Evolutionary conservation across 169 alveolate genomes (phyloP), one percentile per base, ranked within the genome.

Genomic region (Eimeria sp.): DNA sequence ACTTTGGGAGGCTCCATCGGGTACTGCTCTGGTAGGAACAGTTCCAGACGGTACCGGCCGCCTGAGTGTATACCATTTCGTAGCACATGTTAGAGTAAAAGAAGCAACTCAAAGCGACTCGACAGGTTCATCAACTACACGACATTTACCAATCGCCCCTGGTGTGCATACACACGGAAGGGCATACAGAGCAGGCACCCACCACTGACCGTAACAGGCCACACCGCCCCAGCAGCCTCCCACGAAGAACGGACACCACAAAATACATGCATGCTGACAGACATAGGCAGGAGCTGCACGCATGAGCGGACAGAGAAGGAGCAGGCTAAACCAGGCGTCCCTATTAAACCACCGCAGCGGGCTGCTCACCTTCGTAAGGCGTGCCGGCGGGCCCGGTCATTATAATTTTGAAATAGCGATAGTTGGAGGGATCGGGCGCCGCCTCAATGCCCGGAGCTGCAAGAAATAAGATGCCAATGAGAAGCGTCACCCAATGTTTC

Each of bases 1-100:
- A 97, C 98, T 96, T 99, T 99, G 14, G 99, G 99, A 13, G 99
- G 99, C 94, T 98, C 99, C 99, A 99, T 99, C n/a, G 99, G 99
- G 95, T 99, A 99, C 93, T 99, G 99, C 85, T 99, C 99, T 27
- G 99, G 99, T 89, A 99, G 98, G 95, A 99, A 99, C 95, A 99
- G 98, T 96, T 99, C 99, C 85, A 99, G 98, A 85, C 98, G 98
- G 98, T 99, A 99, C 64, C 97, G 97, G 18, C 99, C 99, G 56
- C 98, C 98, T 97, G 93, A 56, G 49, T 18, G 62, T 40, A 43
- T 20, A 60, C 78, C 54, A 85, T 8, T 14, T 56, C 20, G 62
- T 56, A 14, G 52, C 23, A 43, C 54, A 37, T 14, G 43, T 10
- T 25, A 4, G 25, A 66, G 9, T 14, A 66, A 66, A 66, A 4